phyloP scores from a whole-genome alignment of 2,329 filamentous ascomycete species.

The Hypoxylon sp. region DNA sequence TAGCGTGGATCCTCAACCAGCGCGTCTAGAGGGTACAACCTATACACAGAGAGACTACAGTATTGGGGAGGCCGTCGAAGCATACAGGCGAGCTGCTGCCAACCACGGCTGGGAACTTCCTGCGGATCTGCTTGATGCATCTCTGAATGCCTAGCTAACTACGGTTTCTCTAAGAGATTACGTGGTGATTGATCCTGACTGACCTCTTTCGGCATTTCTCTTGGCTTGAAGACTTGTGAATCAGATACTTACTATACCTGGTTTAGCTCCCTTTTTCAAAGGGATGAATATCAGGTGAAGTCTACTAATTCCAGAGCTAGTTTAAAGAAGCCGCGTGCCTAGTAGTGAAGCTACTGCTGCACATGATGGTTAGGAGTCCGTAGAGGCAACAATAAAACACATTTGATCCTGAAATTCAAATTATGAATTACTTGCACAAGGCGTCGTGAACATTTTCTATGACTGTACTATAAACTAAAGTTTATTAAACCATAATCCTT shows the following conservation, averaged over 20 bases:
- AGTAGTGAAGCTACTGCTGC: not conserved
- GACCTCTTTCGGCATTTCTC: not conserved
- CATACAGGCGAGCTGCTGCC: constrained; percentile 77
- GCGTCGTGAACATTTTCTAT: not conserved
- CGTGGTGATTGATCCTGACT: not conserved
- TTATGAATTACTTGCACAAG: not conserved
- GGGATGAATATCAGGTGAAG: not conserved
- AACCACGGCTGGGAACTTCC: constrained; percentile 83
- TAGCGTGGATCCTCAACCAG: constrained; percentile 77
- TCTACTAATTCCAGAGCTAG: not conserved
- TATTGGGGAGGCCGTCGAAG: constrained; percentile 78
- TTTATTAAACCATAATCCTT: not conserved
- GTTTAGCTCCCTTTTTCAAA: not conserved
- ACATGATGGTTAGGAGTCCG: not conserved
- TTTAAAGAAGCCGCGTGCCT: not conserved
- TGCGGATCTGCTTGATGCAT: constrained; percentile 66
- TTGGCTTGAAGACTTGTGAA: not conserved
- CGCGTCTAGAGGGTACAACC: constrained; percentile 68
- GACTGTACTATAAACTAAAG: not conserved
- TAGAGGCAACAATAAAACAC: not conserved
- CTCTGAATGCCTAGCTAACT: constrained; percentile 1
- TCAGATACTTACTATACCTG: not conserved
- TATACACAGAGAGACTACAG: constrained; percentile 68
- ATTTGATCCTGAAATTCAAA: not conserved
- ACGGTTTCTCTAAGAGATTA: not conserved